A percentile compares a stretch with the other conserved stretches of the same genome.
These are phyloP conservation scores for Trametes meyenii DNA, from an alignment of 768 basidiomycete genomes.

Conservation along the genomic window DNA sequence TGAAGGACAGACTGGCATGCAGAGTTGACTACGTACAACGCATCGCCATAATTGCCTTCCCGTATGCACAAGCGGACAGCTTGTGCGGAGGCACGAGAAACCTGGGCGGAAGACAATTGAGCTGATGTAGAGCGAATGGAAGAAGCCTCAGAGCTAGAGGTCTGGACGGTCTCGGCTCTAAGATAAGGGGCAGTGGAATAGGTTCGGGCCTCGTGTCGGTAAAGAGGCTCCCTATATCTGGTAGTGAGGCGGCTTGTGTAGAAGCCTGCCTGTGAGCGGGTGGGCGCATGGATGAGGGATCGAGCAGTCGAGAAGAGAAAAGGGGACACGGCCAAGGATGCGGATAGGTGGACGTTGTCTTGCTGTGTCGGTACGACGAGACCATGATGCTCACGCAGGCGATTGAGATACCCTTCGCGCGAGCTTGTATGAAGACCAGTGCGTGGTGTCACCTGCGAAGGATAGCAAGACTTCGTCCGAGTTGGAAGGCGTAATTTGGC, in stretches of 20 bases:
- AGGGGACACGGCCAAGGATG: too few relatives aligned
- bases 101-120: constrained; percentile 26
- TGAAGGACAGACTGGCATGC: constrained; percentile 45
- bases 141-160: background rate
- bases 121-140: constrained; percentile 3
- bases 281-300: too few relatives aligned
- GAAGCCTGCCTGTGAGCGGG: too few relatives aligned
- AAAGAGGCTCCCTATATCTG: too few relatives aligned
- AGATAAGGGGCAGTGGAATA: background rate
- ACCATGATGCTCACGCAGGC: constrained; percentile 1
- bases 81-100: constrained; percentile 46
- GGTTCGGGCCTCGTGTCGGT: background rate
- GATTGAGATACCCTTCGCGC: background rate
- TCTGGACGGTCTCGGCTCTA: background rate
- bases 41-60: constrained; percentile 48
- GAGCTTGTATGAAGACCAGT: background rate
- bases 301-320: too few relatives aligned
- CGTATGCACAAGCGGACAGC: constrained; percentile 52
- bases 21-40: constrained; percentile 61
- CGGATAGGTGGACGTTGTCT: too few relatives aligned
- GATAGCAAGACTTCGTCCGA: background rate
- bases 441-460: constrained; percentile 4
- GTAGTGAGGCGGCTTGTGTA: too few relatives aligned
- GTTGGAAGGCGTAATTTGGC: background rate
- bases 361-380: background rate